Base-by-base conservation (phyloP, 768 basidiomycete species). In the Suillus hirtellus region DNA sequence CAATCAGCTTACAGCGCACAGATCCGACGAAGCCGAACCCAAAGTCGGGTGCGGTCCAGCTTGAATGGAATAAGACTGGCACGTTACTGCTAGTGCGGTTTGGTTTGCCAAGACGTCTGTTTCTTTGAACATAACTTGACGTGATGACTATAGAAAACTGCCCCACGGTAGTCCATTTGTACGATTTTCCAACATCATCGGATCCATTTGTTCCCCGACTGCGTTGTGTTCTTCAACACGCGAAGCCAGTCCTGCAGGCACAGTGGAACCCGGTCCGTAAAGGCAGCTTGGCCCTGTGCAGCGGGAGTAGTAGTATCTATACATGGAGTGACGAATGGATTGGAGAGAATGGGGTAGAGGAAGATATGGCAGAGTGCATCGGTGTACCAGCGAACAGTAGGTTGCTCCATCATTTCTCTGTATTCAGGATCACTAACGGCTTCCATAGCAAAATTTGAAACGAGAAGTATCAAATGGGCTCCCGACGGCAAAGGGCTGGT, bases 351-450 rank as follows among this genome's bases (percentile, higher is more conserved):
- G 83, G 81, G 4, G 83, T 83, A 50, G 87, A 86, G 70, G 76
- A 79, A 65, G 93, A 94, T 70, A 89, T 94, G 76, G 93, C 93
- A 3, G 95, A 96, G 74, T 96, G 93, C 68, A 85, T 96, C 40
- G 92, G 92, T 8, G 86, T 97, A 4, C 95, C 95, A 40, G 84
- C 89, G n/a, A 86, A 92, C 91, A 77, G 92, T 84, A 35, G 61
- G 65, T 63, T 17, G 10, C 56, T 21, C 37, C 44, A 21, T 50
- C 38, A 27, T 72, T 76, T 60, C 1, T 44, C 2, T 15, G 10
- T 27, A 42, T 42, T 31, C 47, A 49, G 17, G 46, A 42, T 50
- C 43, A 15, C 34, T 56, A 56, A 60, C 59, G 61, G 17, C 60
- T 31, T 31, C 31, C 12, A 42, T 67, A 92, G 91, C 86, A 63